Conservation (phyloP, 2,329 filamentous ascomycete genomes). For the Thermomyces lanuginosus region DNA sequence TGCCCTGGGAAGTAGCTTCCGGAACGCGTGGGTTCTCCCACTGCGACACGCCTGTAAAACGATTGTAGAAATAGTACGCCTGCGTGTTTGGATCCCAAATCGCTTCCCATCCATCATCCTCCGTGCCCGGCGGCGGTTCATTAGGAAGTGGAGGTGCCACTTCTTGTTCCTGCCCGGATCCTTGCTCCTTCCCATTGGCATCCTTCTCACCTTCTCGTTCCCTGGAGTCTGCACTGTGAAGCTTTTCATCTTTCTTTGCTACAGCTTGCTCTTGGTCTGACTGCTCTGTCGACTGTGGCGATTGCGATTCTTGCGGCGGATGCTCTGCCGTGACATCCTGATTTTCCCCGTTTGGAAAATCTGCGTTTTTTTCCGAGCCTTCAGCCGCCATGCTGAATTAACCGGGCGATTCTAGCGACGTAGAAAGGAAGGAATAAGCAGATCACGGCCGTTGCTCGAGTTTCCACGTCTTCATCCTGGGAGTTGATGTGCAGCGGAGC, state of each 20-base stretch:
- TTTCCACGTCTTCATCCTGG: no score
- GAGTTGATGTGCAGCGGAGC: no score
- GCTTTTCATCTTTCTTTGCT: not conserved
- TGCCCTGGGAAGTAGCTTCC: constrained; percentile 18
- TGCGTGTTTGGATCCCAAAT: constrained; percentile 55
- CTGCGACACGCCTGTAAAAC: constrained; percentile 56
- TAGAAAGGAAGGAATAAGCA: no score
- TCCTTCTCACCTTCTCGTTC: constrained; percentile 2
- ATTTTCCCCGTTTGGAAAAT: no score
- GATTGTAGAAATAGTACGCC: constrained; percentile 73
- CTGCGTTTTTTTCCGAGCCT: no score
- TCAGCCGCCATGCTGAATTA: no score
- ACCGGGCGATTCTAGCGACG: no score
- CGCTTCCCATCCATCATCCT: constrained; percentile 61
- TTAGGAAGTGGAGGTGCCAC: constrained; percentile 34
- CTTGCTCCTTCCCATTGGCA: constrained; percentile 9
- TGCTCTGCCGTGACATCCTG: no score
- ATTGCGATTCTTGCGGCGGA: no score
- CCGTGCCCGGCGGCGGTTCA: constrained; percentile 33
- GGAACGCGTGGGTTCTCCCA: constrained; percentile 76
- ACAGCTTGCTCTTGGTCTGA: constrained; percentile 1
- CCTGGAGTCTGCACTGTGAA: not conserved
- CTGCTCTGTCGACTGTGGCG: no score
- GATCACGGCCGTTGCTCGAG: no score
- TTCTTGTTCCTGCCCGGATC: constrained; percentile 19